Base-by-base conservation (phyloP, 768 basidiomycete species). In the Baorangia bicolor region DNA sequence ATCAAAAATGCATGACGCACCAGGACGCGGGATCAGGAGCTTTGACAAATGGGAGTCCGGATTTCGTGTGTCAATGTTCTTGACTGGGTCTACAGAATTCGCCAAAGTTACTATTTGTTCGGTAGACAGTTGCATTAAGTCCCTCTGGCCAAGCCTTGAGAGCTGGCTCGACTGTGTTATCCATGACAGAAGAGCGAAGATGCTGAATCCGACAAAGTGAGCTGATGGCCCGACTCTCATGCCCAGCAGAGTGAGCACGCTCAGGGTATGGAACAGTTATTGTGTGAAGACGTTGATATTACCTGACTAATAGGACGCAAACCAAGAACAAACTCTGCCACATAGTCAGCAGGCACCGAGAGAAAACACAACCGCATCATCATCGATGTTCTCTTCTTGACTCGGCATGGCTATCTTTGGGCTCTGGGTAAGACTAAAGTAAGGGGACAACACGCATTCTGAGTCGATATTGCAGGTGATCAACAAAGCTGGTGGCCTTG, bases 401-500 rank as follows among this genome's bases (percentile, higher is more conserved):
- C 11, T 41, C 33, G n/a, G 33, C 39, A 93, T 93, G 91, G 80
- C 87, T 55, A 83, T 92, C 69, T 90, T 81, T 66, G 83, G 87
- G 64, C 83, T 93, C 49, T 93, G 92, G 91, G 91, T 90, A 75
- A 49, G 78, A 68, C 40, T 48, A 49, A 34, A 38, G 11, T 30
- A n/a, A 33, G 16, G 49, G 44, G 37, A 52, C 14, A 12, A 47
- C 1, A 46, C 38, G 8, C 33, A 21, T 35, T 43, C 64, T 49
- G 41, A 58, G 49, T 27, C 25, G 42, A 13, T 27, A 35, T 20
- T 70, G 55, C 70, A 94, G 91, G 85, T 98, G 53, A 96, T 98
- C 67, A 98, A 98, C 74, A 98, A 98, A 77, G 97, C 97, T 14
- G 97, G 97, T 27, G 97, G 97, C 8, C 82, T 98, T 33, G 89